Conservation (phyloP, 495 filamentous ascomycete genomes). For the Neurospora sublineolata region DNA sequence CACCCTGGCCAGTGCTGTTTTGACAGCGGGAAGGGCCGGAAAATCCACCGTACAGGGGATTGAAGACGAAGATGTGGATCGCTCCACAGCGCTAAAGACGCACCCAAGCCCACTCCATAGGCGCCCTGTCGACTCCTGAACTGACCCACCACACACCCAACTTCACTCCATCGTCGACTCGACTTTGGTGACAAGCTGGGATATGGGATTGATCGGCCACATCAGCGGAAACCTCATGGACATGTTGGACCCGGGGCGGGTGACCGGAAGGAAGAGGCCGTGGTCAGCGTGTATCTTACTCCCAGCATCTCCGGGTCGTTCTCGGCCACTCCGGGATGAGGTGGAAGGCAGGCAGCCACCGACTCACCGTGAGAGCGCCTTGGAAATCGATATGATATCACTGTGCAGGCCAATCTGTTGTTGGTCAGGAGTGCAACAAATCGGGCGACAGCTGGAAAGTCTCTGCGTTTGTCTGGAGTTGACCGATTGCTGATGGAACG, state of each 20-base stretch:
- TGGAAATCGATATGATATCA: neutral
- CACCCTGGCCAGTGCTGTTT: neutral
- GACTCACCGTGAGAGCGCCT: neutral
- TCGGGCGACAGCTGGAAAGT: neutral
- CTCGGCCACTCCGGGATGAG: neutral
- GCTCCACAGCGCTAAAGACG: neutral
- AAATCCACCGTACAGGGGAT: neutral
- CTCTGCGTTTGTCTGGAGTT: neutral
- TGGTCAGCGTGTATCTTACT: neutral
- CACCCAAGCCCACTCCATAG: neutral
- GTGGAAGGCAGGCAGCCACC: neutral
- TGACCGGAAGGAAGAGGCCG: neutral
- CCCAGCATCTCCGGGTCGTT: neutral
- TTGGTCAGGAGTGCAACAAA: neutral
- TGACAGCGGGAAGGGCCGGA: neutral
- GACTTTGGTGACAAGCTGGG: neutral
- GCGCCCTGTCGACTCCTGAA: neutral
- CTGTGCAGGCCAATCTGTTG: neutral
- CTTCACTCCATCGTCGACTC: neutral
- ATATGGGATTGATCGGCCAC: neutral
- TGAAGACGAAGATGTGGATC: neutral
- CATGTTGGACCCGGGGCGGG: neutral
- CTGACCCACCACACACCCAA: neutral
- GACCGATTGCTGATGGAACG: neutral
- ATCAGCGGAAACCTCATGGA: neutral